These are phyloP conservation scores for Thelephora aurantiotincta DNA, from an alignment of 768 basidiomycete species.

Conservation along the genomic window DNA sequence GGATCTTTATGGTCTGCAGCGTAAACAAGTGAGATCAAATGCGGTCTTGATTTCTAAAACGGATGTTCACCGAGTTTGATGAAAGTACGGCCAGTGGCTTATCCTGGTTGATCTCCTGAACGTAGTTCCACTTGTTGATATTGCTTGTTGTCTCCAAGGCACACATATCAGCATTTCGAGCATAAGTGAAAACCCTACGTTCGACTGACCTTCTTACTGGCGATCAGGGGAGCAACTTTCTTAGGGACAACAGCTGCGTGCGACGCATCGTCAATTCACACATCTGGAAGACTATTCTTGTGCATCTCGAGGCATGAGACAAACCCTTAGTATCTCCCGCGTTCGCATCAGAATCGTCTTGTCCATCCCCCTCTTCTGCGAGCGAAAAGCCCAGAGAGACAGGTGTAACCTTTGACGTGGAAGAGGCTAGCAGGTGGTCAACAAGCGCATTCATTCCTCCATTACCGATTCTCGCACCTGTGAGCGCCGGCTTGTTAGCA, in stretches of 20 bases:
- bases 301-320: conserved; percentile 16
- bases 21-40: too few relatives aligned
- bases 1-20: conserved; percentile 4
- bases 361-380: conserved; percentile 39
- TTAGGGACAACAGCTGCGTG: conserved; percentile 35
- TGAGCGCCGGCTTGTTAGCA: conserved; percentile 8
- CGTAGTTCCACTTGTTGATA: conserved; percentile 95
- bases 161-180: conserved; percentile 1
- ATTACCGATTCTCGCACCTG: conserved; percentile 10
- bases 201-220: conserved; percentile 62
- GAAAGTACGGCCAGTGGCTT: conserved; percentile 9
- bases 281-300: conserved; percentile 11
- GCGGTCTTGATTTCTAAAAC: conserved; percentile 2
- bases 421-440: not conserved
- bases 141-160: conserved; percentile 62
- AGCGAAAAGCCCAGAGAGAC: conserved; percentile 51
- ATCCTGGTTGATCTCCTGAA: conserved; percentile 43
- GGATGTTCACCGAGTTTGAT: conserved; percentile 5
- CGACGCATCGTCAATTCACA: conserved; percentile 17
- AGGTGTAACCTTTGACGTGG: conserved; percentile 23
- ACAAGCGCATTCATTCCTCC: not conserved
- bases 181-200: not conserved
- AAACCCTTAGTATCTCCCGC: conserved; percentile 36
- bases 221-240: conserved; percentile 70
- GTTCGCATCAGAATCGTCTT: conserved; percentile 22